Evolutionary conservation across 2,329 filamentous ascomycete genomes (phyloP).

Genomic region (Canariomyces notabilis): DNA sequence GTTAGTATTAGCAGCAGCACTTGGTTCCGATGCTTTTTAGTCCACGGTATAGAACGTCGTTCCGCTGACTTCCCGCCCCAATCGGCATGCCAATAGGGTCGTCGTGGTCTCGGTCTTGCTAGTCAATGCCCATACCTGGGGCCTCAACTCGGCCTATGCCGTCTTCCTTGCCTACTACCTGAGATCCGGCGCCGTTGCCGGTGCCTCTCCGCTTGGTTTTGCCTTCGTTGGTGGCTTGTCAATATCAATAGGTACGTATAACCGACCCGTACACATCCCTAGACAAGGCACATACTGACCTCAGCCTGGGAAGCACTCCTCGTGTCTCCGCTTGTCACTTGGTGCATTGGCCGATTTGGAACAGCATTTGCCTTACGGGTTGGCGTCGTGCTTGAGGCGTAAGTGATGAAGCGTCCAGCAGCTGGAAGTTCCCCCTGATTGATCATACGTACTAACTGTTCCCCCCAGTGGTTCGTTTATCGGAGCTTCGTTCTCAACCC

Average conservation of each 20-base stretch:
- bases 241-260: conserved; percentile 46
- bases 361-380: conserved; percentile 60
- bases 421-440: no score
- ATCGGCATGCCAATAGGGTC: no score
- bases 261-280: conserved; percentile 24
- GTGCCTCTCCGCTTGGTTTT: conserved; percentile 60
- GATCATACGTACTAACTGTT: no score
- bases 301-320: conserved; percentile 48
- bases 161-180: conserved; percentile 56
- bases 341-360: conserved; percentile 54
- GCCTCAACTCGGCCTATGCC: conserved; percentile 61
- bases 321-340: conserved; percentile 63
- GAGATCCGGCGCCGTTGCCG: conserved; percentile 55
- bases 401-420: conserved; percentile 19
- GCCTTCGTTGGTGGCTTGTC: conserved; percentile 73
- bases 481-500: conserved; percentile 61
- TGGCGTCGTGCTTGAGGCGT: conserved; percentile 59
- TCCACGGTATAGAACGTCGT: no score
- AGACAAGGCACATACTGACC: conserved; percentile 21
- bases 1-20: no score
- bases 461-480: conserved; percentile 51
- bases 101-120: conserved; percentile 50
- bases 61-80: no score
- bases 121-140: conserved; percentile 70
- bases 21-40: no score